Percentiles rank a stretch among this genome's conserved stretches.
Evolutionary conservation across 345 rosid species (phyloP).

Genomic region (Xanthoceras sorbifolium): DNA sequence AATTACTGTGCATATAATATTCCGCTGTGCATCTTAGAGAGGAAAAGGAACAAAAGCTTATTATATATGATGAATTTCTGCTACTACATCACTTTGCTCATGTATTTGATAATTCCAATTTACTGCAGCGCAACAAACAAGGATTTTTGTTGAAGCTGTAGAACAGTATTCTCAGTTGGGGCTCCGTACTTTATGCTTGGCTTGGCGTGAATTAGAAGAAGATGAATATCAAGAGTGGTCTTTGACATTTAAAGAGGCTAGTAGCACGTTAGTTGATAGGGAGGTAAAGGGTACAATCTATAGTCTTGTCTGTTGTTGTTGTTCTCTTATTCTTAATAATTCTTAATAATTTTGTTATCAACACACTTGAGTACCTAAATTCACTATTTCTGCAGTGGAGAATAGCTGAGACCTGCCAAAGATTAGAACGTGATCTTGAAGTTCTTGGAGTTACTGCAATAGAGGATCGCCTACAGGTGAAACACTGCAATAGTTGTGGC

Average conservation of each 20-base stretch:
- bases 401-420: conserved; percentile 94
- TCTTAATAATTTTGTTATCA: conserved; percentile 14
- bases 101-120: conserved; percentile 18
- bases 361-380: conserved; percentile 29
- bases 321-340: background rate
- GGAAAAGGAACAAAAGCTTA: background rate
- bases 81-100: conserved; percentile 1
- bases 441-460: conserved; percentile 95
- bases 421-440: conserved; percentile 79
- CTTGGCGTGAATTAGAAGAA: conserved; percentile 87
- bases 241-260: conserved; percentile 87
- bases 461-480: conserved; percentile 95
- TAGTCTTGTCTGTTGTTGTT: conserved; percentile 11
- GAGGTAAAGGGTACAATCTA: conserved; percentile 62
- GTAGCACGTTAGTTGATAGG: conserved; percentile 88
- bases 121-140: conserved; percentile 81
- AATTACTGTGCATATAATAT: background rate
- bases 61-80: conserved; percentile 2
- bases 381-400: conserved; percentile 72
- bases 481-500: conserved; percentile 15
- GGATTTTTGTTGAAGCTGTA: conserved; percentile 78
- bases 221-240: conserved; percentile 91
- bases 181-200: conserved; percentile 91
- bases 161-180: conserved; percentile 94
- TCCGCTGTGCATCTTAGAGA: conserved; percentile 1